A percentile compares a stretch with the other conserved stretches of the same genome.
These are phyloP conservation scores for Globisporangium sylvaticum DNA, from an alignment of 352 stramenopile species.

Conservation along the genomic window DNA sequence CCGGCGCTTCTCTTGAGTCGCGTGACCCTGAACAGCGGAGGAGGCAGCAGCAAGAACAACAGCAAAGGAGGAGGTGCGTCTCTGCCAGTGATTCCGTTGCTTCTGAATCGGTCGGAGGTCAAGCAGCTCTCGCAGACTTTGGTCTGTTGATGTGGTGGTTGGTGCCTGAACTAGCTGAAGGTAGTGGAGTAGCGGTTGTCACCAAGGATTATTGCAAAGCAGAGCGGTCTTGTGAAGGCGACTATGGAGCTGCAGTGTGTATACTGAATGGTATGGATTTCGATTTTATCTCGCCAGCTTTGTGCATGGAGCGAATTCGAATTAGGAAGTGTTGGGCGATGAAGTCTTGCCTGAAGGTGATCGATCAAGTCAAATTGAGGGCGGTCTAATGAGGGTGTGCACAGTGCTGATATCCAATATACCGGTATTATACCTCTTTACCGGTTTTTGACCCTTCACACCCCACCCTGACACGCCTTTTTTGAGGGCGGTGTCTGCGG, in stretches of 20 bases:
- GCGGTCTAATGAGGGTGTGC: too few relatives aligned
- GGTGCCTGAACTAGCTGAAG: neutral
- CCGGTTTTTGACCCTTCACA: neutral
- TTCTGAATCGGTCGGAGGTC: slow-evolving; percentile 46
- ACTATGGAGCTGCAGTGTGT: neutral
- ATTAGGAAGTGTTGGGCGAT: too few relatives aligned
- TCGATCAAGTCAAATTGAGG: too few relatives aligned
- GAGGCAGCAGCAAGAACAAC: neutral
- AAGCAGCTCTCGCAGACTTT: slow-evolving; percentile 39
- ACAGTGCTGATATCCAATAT: neutral
- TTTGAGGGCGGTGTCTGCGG: neutral
- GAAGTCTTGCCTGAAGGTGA: too few relatives aligned
- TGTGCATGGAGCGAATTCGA: neutral
- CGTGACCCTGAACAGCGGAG: slow-evolving; percentile 36
- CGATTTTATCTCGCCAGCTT: neutral
- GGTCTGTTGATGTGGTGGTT: slow-evolving; percentile 28
- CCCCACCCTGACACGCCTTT: neutral
- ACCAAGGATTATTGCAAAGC: neutral
- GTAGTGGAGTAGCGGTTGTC: neutral
- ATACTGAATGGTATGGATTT: neutral
- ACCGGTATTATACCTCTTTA: neutral
- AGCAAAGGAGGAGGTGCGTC: neutral
- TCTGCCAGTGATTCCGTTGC: slow-evolving; percentile 24
- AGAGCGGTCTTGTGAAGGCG: neutral
- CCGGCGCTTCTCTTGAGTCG: slow-evolving; percentile 55